These are phyloP conservation scores for Colletotrichum trifolii DNA, from an alignment of 2,329 filamentous ascomycete genomes.

Conservation along the genomic window DNA sequence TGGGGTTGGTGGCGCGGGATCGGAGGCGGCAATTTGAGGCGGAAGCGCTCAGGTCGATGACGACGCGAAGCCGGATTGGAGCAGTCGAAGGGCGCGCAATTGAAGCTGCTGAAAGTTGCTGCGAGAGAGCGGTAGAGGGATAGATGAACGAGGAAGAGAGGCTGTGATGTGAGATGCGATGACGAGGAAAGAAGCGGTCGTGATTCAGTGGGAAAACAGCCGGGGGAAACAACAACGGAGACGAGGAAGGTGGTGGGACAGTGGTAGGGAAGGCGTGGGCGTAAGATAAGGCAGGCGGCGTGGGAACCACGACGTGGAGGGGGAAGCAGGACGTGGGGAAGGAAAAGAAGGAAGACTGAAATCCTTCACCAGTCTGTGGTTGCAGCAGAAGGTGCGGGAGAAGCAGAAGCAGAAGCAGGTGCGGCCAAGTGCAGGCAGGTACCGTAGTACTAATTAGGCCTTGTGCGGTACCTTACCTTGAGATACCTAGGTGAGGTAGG, in stretches of 20 bases:
- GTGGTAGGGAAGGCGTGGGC: not conserved
- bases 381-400: not conserved
- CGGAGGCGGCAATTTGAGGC: slow-evolving; percentile 15
- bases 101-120: not conserved
- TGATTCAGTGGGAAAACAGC: slow-evolving; percentile 12
- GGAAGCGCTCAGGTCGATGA: slow-evolving; percentile 13
- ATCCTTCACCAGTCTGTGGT: slow-evolving; percentile 14
- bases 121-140: not conserved
- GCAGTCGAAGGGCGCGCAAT: not conserved
- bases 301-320: slow-evolving; percentile 7
- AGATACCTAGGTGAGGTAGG: not conserved
- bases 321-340: slow-evolving; percentile 23
- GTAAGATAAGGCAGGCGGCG: not conserved
- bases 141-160: not conserved
- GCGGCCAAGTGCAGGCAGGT: not conserved
- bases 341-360: not conserved
- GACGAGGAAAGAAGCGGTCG: slow-evolving; percentile 31
- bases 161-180: slow-evolving; percentile 3
- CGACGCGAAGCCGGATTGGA: not conserved
- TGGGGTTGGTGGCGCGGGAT: slow-evolving; percentile 14
- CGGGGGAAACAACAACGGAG: slow-evolving; percentile 18
- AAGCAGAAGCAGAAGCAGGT: not conserved
- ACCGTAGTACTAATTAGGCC: not conserved
- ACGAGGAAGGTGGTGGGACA: slow-evolving; percentile 26
- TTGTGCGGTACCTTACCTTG: too few species aligned